phyloP scores from a whole-genome alignment of 1,284 basidiomycete species.

The Sphagnurus paluster region DNA sequence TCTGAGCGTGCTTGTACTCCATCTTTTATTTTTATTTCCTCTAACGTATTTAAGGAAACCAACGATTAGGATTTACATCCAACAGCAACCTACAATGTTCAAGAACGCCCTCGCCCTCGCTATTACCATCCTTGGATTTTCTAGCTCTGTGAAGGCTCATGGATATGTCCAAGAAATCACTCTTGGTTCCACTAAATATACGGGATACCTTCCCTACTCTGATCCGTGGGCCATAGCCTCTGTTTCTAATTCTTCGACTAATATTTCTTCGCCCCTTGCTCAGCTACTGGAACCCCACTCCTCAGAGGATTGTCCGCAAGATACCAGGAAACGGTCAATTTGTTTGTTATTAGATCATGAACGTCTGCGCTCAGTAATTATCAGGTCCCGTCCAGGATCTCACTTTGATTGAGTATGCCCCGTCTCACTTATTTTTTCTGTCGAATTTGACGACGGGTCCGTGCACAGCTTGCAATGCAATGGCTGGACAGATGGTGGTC shows the following conservation, averaged over 20 bases:
- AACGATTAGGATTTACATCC: not conserved
- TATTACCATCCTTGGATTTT: slow-evolving; percentile 19
- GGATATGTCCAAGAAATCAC: slow-evolving; percentile 34
- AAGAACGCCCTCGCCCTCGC: slow-evolving; percentile 13
- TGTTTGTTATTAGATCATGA: not conserved
- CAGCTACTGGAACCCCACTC: slow-evolving; percentile 31
- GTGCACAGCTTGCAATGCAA: slow-evolving; percentile 18
- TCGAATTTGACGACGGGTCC: slow-evolving; percentile 18
- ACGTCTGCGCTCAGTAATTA: not conserved
- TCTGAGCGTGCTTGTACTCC: not conserved
- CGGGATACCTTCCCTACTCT: slow-evolving; percentile 31
- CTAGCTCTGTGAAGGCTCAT: slow-evolving; percentile 19
- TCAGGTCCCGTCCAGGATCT: slow-evolving; percentile 36
- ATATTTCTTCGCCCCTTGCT: too few species aligned
- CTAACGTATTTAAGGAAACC: not conserved
- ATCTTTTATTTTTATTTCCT: not conserved
- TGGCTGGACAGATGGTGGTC: slow-evolving; percentile 16
- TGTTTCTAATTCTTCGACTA: not conserved
- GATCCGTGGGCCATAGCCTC: slow-evolving; percentile 13
- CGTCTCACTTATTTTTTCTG: not conserved
- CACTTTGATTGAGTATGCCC: slow-evolving; percentile 34
- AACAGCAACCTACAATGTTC: slow-evolving; percentile 1
- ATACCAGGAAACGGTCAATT: slow-evolving; percentile 18
- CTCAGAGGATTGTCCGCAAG: slow-evolving; percentile 29
- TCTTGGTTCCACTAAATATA: slow-evolving; percentile 29